Conservation (phyloP, 768 basidiomycete genomes). For the Mycena galopus region DNA sequence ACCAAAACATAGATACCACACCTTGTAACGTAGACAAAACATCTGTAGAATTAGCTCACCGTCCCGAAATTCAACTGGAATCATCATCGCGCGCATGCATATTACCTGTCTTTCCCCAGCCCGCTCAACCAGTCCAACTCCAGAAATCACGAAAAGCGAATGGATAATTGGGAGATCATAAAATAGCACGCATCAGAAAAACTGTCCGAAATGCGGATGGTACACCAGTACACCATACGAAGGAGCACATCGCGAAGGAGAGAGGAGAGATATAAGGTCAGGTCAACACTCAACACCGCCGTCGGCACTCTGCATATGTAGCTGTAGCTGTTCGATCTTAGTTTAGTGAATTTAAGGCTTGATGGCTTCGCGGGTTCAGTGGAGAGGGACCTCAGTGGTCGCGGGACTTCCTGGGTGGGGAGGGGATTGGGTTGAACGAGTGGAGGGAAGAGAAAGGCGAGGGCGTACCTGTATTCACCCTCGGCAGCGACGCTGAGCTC, state of each 20-base stretch:
- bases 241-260: constrained; percentile 13
- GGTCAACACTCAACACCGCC: no score
- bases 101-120: not conserved
- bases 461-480: constrained; percentile 87
- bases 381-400: constrained; percentile 80
- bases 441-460: not conserved
- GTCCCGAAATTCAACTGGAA: not conserved
- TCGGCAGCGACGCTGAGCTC: constrained; percentile 94
- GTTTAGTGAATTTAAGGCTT: no score
- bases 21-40: constrained; percentile 8
- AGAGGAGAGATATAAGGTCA: not conserved
- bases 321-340: constrained; percentile 1
- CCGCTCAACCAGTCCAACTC: not conserved
- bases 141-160: not conserved
- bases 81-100: not conserved
- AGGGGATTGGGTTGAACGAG: not conserved
- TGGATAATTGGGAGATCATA: constrained; percentile 29
- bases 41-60: constrained; percentile 4
- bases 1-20: not conserved
- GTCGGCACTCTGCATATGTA: not conserved
- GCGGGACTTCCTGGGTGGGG: constrained; percentile 80
- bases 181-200: constrained; percentile 32
- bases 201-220: constrained; percentile 21
- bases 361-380: constrained; percentile 32
- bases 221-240: constrained; percentile 28